Conservation (phyloP, 2,329 filamentous ascomycete genomes). For the Plectosphaerella cucumerina region DNA sequence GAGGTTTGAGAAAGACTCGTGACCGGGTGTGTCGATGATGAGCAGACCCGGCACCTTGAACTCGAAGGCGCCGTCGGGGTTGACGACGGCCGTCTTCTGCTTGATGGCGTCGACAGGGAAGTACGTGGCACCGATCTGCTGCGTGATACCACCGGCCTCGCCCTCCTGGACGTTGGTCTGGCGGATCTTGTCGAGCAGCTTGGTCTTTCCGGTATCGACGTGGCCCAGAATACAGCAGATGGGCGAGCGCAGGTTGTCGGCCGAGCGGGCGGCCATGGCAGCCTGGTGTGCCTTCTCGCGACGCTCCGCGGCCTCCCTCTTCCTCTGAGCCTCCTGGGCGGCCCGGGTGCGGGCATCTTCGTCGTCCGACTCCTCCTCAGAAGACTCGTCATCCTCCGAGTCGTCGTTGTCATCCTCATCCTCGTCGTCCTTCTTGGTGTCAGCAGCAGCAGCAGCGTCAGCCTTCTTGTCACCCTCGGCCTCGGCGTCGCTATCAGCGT, state of each 20-base stretch:
- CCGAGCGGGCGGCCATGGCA: constrained; percentile 83
- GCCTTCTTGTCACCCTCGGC: constrained; percentile 38
- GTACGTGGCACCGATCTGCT: constrained; percentile 99
- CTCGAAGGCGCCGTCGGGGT: constrained; percentile 83
- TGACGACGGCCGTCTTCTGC: constrained; percentile 91
- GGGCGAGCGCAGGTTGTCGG: constrained; percentile 90
- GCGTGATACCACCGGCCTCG: constrained; percentile 98
- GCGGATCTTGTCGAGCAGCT: constrained; percentile 95
- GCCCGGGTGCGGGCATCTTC: constrained; percentile 52
- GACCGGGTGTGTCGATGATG: constrained; percentile 96
- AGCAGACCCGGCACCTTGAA: constrained; percentile 97
- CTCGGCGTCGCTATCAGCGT: constrained; percentile 77
- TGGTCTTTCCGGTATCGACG: constrained; percentile 99
- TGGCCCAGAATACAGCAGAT: constrained; percentile 99
- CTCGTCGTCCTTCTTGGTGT: constrained; percentile 17
- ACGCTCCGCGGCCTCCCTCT: constrained; percentile 84
- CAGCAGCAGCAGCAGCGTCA: constrained; percentile 19
- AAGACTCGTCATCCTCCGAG: constrained; percentile 44
- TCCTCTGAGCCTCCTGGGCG: constrained; percentile 60
- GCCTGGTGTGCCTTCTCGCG: constrained; percentile 88
- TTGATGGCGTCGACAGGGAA: constrained; percentile 92
- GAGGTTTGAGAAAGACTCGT: constrained; percentile 99
- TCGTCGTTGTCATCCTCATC: constrained; percentile 30
- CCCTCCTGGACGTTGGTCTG: constrained; percentile 99
- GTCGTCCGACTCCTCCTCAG: constrained; percentile 64